Conservation (phyloP, 441 rosid genomes). For the Erysimum cheiri region DNA sequence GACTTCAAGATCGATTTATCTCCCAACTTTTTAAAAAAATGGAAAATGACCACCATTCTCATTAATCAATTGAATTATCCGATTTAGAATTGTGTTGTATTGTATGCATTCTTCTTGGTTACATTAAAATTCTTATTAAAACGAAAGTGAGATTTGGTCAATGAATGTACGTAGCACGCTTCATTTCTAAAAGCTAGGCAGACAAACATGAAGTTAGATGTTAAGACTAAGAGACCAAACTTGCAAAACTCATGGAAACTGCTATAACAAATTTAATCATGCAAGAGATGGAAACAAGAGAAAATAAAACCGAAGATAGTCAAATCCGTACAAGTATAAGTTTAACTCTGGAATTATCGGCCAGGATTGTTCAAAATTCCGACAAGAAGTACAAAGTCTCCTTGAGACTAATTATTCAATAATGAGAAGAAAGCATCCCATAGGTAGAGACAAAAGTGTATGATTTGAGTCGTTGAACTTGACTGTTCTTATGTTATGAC, state of each 20-base stretch:
- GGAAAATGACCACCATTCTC: background rate
- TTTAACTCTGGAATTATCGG: constrained; percentile 7
- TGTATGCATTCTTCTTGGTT: background rate
- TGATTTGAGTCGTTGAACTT: constrained; percentile 18
- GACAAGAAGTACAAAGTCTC: constrained; percentile 21
- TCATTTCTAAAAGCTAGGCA: too few species aligned
- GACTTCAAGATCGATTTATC: constrained; percentile 33
- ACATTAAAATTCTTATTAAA: background rate
- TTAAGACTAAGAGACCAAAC: constrained; percentile 18
- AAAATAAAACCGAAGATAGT: constrained; percentile 18
- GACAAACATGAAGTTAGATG: background rate
- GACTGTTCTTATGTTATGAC: constrained; percentile 70
- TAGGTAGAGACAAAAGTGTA: constrained; percentile 4
- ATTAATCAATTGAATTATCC: background rate
- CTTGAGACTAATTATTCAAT: constrained; percentile 36
- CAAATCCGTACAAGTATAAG: constrained; percentile 25
- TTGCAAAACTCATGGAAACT: background rate
- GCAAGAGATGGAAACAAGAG: constrained; percentile 7
- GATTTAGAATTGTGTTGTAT: background rate
- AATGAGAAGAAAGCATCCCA: constrained; percentile 27
- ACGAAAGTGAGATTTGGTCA: constrained; percentile 2
- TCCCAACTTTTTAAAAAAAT: background rate
- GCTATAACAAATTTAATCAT: constrained; percentile 3
- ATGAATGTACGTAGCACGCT: background rate
- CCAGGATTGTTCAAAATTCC: constrained; percentile 2